Base-by-base conservation (phyloP, 371 early-diverging fungal species). In the Batrachochytrium dendrobatidis region DNA sequence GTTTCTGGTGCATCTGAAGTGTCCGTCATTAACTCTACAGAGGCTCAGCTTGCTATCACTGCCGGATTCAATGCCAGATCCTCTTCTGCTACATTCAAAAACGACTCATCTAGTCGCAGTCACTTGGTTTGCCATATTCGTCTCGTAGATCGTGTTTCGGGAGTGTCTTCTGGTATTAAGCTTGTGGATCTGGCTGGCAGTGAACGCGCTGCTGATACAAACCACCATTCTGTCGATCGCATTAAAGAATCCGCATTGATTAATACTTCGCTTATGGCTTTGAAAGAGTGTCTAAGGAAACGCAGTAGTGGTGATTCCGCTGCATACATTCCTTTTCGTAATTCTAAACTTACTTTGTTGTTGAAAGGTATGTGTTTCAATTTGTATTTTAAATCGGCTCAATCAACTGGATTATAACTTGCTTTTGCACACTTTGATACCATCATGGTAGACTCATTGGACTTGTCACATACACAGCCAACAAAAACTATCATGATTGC, bases 211-310 rank as follows among this genome's bases (percentile, higher is more conserved):
- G 63, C 53, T 20, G 77, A 79, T 46, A 57, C 64, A 31, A 71
- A 69, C 2, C 52, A 56, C 6, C 33, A 33, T 25, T 50, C 44
- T 32, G 46, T 32, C 0, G 54, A 64, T n/a, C 62, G 59, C 1
- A 59, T 73, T 43, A 60, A 54, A 28, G 83, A 83, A 60, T 98
- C 97, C 10, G 88, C 95, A 1, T 97, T 96, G 73, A 99, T 99
- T 76, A 99, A 99, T 80, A 98, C 96, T 79, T 91, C 92, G 64
- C 77, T 99, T 58, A 72, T 99, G 53, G 98, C 95, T 0, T 74
- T 99, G 51, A 97, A 98, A 67, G 98, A 98, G 67, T 97, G 98
- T 67, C 98, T 99, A 60, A 86, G 98, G 55, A 35, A 55, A 2
- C 44, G 49, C 25, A 25, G 18, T 2, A 7, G 17, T 6, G 34